These are phyloP conservation scores for Oxytropis ochrocephala DNA, from an alignment of 306 rosid species.

Conservation along the genomic window DNA sequence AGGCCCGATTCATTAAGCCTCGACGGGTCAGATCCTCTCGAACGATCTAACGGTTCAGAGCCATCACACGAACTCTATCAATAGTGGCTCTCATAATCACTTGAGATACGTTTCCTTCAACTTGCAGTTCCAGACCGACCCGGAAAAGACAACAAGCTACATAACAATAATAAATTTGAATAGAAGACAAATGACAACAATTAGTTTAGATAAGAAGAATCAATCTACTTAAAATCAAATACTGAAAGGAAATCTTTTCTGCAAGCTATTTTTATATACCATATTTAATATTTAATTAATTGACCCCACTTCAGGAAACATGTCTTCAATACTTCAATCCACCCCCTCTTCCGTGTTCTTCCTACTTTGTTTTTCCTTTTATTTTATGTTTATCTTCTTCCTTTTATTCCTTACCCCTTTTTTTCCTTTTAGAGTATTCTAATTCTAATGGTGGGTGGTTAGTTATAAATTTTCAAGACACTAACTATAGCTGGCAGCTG, in stretches of 20 bases:
- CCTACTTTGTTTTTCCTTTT: neutral
- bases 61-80: too few species aligned
- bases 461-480: neutral
- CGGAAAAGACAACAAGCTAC: too few species aligned
- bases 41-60: too few species aligned
- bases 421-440: neutral
- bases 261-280: neutral
- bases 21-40: too few species aligned
- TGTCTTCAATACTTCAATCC: constrained; percentile 11
- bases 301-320: constrained; percentile 24
- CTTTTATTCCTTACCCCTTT: neutral
- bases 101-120: too few species aligned
- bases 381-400: neutral
- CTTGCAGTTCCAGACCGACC: too few species aligned
- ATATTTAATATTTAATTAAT: neutral
- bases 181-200: too few species aligned
- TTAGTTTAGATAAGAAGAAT: too few species aligned
- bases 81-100: too few species aligned
- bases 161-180: too few species aligned
- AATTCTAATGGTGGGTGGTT: constrained; percentile 20
- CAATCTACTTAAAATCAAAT: neutral
- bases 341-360: neutral
- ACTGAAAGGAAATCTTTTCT: neutral
- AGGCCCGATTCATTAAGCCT: too few species aligned
- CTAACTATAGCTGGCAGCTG: constrained; percentile 26